phyloP scores from a whole-genome alignment of 2,329 filamentous ascomycete genomes.

The Cryphonectria nitschkei region DNA sequence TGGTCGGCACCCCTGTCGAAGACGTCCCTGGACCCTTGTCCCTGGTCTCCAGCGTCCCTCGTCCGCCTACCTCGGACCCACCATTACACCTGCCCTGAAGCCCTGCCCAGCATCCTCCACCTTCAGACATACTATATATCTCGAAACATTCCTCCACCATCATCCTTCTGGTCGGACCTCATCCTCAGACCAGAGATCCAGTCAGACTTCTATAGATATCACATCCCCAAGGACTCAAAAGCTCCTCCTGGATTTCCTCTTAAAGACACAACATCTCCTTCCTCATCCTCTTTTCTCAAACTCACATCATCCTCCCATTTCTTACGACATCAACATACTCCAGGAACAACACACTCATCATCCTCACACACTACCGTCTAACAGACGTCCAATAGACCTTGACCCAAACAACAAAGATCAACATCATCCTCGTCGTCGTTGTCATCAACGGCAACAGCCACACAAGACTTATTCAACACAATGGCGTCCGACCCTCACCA shows the following conservation, averaged over 20 bases:
- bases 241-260: conserved; percentile 10
- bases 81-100: not conserved
- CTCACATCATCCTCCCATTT: conserved; percentile 17
- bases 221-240: conserved; percentile 5
- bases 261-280: conserved; percentile 15
- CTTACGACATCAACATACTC: conserved; percentile 5
- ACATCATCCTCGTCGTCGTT: not conserved
- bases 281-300: conserved; percentile 10
- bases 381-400: not conserved
- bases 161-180: conserved; percentile 7
- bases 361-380: not conserved
- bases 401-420: not conserved
- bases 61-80: conserved; percentile 10
- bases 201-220: conserved; percentile 12
- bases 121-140: conserved; percentile 21
- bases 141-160: conserved; percentile 16
- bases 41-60: not conserved
- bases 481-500: conserved; percentile 29
- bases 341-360: conserved; percentile 5
- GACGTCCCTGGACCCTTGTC: not conserved
- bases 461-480: not conserved
- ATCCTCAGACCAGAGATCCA: conserved; percentile 16
- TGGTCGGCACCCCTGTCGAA: conserved; percentile 2
- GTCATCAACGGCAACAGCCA: not conserved
- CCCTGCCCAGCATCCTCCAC: conserved; percentile 11